Percentiles rank a stretch among this genome's conserved stretches.
Conservation (phyloP, 441 rosid genomes). For the Iberis amara region DNA sequence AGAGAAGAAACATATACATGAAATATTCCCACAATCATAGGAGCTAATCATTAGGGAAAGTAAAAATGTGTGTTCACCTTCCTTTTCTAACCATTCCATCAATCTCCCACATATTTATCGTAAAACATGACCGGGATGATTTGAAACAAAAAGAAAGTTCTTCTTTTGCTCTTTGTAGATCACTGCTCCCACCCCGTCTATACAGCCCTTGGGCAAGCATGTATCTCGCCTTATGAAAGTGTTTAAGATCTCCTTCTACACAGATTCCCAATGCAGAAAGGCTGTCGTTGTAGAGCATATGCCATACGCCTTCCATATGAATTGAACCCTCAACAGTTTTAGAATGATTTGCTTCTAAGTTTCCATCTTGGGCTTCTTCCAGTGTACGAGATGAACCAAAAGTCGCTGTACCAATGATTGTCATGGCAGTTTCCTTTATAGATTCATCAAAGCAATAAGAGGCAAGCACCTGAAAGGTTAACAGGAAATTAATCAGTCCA, state of each 20-base stretch:
- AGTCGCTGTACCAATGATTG: constrained; percentile 43
- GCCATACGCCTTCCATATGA: constrained; percentile 68
- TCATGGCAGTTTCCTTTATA: constrained; percentile 51
- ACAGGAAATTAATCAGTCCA: constrained; percentile 19
- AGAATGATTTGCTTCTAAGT: constrained; percentile 37
- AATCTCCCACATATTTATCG: constrained; percentile 99
- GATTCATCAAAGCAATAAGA: constrained; percentile 59
- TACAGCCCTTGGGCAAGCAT: constrained; percentile 92
- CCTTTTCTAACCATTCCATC: constrained; percentile 99
- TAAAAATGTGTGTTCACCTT: constrained; percentile 46
- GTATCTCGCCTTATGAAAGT: constrained; percentile 97
- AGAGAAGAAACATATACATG: constrained; percentile 27
- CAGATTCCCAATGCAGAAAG: constrained; percentile 86
- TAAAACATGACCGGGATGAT: constrained; percentile 91
- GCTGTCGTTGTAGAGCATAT: constrained; percentile 87
- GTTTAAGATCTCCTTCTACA: constrained; percentile 96
- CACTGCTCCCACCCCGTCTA: constrained; percentile 66
- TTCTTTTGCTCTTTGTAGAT: constrained; percentile 90
- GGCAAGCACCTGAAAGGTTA: constrained; percentile 54
- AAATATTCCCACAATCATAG: constrained; percentile 16
- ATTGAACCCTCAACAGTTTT: constrained; percentile 40
- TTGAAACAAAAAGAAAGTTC: constrained; percentile 96
- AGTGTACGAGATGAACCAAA: constrained; percentile 39
- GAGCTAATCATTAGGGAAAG: constrained; percentile 17
- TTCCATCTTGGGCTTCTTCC: constrained; percentile 41